These are phyloP conservation scores for Penicillium sp. DNA, from an alignment of 2,329 filamentous ascomycete genomes.

Conservation along the genomic window DNA sequence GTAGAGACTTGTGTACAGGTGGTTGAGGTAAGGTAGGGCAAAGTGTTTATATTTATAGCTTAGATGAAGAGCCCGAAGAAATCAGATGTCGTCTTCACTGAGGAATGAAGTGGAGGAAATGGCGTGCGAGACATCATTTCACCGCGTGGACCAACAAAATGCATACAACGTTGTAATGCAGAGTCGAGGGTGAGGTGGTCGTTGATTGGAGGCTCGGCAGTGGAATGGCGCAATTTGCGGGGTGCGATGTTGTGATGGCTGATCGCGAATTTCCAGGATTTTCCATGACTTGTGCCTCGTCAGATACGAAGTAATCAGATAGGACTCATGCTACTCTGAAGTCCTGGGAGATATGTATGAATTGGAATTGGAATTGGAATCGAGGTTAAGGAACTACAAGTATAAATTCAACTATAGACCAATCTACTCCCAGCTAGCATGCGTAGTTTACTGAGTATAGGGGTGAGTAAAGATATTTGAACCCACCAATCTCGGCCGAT, in stretches of 20 bases:
- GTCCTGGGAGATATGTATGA: too few species aligned
- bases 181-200: neutral
- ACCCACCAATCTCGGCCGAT: conserved; percentile 14
- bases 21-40: neutral
- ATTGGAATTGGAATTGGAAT: too few species aligned
- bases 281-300: neutral
- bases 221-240: conserved; percentile 34
- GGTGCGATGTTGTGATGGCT: conserved; percentile 28
- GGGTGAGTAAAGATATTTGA: neutral
- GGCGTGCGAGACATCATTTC: conserved; percentile 27
- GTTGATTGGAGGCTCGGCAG: conserved; percentile 18
- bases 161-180: neutral
- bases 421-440: neutral
- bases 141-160: neutral
- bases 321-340: too few species aligned
- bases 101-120: conserved; percentile 29
- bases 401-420: too few species aligned
- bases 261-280: conserved; percentile 9
- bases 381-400: too few species aligned
- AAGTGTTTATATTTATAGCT: conserved; percentile 18
- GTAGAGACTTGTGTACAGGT: neutral
- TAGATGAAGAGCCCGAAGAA: conserved; percentile 8
- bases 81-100: conserved; percentile 16
- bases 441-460: neutral
- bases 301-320: too few species aligned